Evolutionary conservation across 148 eudicot genomes (phyloP).

Genomic region (Suaeda aralocaspica): DNA sequence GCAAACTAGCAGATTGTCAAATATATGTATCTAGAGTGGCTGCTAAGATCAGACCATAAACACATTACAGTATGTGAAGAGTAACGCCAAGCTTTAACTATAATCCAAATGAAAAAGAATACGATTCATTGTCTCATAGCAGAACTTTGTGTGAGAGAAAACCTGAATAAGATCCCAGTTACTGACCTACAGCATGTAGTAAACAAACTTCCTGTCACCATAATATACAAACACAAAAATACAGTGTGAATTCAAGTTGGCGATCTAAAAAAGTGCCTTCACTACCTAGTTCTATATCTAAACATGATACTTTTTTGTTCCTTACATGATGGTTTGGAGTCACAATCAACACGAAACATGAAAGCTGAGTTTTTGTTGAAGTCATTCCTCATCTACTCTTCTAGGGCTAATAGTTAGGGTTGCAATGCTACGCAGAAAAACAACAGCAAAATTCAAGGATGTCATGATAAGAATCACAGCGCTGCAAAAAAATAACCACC

Average conservation of each 20-base stretch:
- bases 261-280: background rate
- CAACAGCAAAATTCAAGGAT: background rate
- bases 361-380: background rate
- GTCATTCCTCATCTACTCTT: background rate
- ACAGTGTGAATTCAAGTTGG: background rate
- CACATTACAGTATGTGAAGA: no score
- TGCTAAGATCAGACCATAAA: no score
- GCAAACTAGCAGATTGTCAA: no score
- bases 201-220: background rate
- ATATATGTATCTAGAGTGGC: no score
- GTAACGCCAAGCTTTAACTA: background rate
- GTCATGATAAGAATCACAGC: background rate
- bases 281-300: background rate
- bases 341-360: background rate
- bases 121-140: background rate
- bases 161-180: background rate
- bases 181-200: background rate
- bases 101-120: background rate
- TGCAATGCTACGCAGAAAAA: background rate
- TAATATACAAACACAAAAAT: slow-evolving; percentile 14
- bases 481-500: no score
- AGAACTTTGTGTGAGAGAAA: background rate
- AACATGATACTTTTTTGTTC: background rate
- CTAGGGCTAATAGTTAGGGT: background rate
- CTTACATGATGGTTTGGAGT: background rate